Evolutionary conservation across 2,329 filamentous ascomycete genomes (phyloP).

Genomic region (Aspergillus fischeri): DNA sequence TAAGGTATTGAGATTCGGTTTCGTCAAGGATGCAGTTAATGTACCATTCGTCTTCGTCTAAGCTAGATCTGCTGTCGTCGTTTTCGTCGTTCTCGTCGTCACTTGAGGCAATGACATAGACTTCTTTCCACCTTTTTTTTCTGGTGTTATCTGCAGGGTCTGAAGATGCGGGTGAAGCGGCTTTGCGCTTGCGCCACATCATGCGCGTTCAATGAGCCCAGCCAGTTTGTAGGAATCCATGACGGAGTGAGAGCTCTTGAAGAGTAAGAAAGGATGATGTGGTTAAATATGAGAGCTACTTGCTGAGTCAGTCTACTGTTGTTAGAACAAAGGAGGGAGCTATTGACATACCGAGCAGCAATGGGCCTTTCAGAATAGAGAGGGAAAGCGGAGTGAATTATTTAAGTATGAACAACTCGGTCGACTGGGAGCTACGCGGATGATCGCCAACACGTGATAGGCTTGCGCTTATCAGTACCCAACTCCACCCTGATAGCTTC

Average conservation of each 20-base stretch:
- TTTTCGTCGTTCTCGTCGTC: slow-evolving; percentile 10
- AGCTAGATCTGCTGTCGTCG: slow-evolving; percentile 7
- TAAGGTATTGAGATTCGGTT: slow-evolving; percentile 31
- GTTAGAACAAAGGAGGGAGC: background rate
- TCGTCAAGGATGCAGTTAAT: slow-evolving; percentile 37
- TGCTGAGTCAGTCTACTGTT: background rate
- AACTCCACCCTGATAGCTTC: slow-evolving; percentile 7
- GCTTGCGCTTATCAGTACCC: slow-evolving; percentile 17
- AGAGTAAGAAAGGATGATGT: background rate
- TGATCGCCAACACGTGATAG: slow-evolving; percentile 31
- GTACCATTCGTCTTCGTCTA: slow-evolving; percentile 30
- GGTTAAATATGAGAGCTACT: background rate
- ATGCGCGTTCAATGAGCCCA: slow-evolving; percentile 19
- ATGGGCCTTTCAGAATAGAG: background rate
- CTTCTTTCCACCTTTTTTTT: slow-evolving; percentile 7
- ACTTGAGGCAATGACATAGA: slow-evolving; percentile 8
- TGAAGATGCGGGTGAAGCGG: slow-evolving; percentile 14
- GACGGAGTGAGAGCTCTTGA: slow-evolving; percentile 1
- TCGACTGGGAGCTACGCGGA: slow-evolving; percentile 20
- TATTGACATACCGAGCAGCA: background rate
- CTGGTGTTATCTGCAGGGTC: slow-evolving; percentile 4
- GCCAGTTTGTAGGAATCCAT: slow-evolving; percentile 16
- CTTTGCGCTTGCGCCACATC: slow-evolving; percentile 22
- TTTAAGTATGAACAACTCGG: slow-evolving; percentile 6
- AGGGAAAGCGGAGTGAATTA: background rate